A percentile compares a stretch with the other conserved stretches of the same genome.
Evolutionary conservation across 805 yeast genomes (phyloP).

Genomic region (Torulaspora microellipsoides): DNA sequence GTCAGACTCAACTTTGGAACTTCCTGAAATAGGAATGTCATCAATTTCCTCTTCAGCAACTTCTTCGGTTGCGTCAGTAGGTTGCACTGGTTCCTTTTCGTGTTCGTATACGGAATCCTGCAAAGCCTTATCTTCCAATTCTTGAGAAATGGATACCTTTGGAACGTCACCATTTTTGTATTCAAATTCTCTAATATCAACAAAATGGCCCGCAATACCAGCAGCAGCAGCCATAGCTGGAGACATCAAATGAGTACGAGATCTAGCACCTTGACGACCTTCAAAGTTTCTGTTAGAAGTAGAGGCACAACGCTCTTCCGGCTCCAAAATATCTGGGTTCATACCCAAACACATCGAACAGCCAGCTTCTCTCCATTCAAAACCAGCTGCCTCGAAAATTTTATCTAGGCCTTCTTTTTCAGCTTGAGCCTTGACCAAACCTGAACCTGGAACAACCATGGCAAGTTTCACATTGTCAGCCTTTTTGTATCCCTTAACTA

Average conservation of each 20-base stretch:
- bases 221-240: constrained; percentile 99
- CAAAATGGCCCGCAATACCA: constrained; percentile 82
- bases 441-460: constrained; percentile 96
- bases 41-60: constrained; percentile 50
- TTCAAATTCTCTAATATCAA: constrained; percentile 81
- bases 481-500: constrained; percentile 83
- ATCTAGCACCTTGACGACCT: constrained; percentile 96
- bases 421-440: constrained; percentile 88
- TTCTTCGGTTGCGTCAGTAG: constrained; percentile 46
- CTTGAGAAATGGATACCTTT: constrained; percentile 43
- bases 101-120: constrained; percentile 70
- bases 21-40: constrained; percentile 56
- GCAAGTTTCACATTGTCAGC: constrained; percentile 79
- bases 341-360: constrained; percentile 99
- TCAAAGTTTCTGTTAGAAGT: constrained; percentile 98
- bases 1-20: constrained; percentile 33
- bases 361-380: constrained; percentile 99
- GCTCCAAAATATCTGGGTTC: constrained; percentile 96
- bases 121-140: constrained; percentile 48
- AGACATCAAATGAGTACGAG: constrained; percentile 96
- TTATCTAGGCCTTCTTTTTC: constrained; percentile 93
- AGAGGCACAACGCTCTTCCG: constrained; percentile 97
- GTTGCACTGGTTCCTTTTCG: constrained; percentile 58
- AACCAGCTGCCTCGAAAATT: constrained; percentile 87
- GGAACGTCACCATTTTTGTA: constrained; percentile 59